Evolutionary conservation across 768 basidiomycete species (phyloP).

Genomic region (Termitomyces eurrhizus): DNA sequence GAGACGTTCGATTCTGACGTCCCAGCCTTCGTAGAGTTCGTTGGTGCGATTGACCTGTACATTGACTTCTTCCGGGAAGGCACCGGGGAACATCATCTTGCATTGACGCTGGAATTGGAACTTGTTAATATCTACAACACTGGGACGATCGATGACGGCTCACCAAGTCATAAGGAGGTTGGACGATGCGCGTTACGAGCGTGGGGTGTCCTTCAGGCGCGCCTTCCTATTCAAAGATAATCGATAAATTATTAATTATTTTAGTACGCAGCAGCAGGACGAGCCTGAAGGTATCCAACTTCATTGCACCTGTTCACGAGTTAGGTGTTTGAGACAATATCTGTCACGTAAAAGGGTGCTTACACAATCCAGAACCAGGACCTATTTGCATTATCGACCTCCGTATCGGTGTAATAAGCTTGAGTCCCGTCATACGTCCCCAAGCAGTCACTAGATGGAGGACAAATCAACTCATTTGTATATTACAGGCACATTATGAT

Average conservation of each 20-base stretch:
- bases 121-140: background rate
- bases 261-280: background rate
- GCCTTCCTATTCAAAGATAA: constrained; percentile 29
- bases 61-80: constrained; percentile 43
- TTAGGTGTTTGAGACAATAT: background rate
- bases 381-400: constrained; percentile 48
- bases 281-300: constrained; percentile 55
- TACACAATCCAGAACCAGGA: constrained; percentile 75
- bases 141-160: constrained; percentile 10
- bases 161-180: constrained; percentile 52
- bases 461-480: constrained; percentile 1
- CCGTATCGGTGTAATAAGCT: constrained; percentile 48
- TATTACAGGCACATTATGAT: constrained; percentile 15
- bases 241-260: background rate
- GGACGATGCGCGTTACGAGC: constrained; percentile 53
- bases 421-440: constrained; percentile 37
- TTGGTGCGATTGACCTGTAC: constrained; percentile 45
- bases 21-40: constrained; percentile 55
- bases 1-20: constrained; percentile 48
- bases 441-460: constrained; percentile 30
- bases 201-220: constrained; percentile 34
- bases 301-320: constrained; percentile 53
- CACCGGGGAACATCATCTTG: constrained; percentile 58
- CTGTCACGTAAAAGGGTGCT: constrained; percentile 13
- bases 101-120: constrained; percentile 52